Percentiles rank a stretch among this genome's conserved stretches.
Conservation (phyloP, 1,139 yeast genomes). For the Suhomyces maxii region DNA sequence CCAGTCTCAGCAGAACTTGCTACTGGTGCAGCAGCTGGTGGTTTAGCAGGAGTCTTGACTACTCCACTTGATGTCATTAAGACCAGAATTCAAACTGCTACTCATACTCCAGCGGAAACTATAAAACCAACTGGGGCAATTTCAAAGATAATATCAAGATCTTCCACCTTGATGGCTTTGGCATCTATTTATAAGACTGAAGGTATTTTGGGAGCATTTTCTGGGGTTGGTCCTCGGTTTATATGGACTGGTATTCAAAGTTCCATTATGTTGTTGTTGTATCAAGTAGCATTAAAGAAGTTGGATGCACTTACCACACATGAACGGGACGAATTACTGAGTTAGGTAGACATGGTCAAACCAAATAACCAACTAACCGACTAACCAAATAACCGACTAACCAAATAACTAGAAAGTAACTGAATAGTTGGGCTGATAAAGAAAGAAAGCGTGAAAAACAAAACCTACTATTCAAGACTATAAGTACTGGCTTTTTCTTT, state of each 20-base stretch:
- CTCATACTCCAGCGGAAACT: conserved; percentile 11
- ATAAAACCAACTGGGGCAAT: background rate
- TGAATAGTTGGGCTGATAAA: no score
- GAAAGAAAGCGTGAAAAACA: no score
- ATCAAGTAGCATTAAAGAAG: conserved; percentile 59
- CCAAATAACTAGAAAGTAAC: no score
- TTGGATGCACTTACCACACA: conserved; percentile 24
- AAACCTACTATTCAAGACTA: no score
- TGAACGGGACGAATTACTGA: background rate
- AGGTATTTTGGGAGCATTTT: conserved; percentile 77
- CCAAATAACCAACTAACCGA: no score
- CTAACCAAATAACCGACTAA: no score
- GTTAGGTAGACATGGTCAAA: background rate
- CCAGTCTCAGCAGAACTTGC: conserved; percentile 63
- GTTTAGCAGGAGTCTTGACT: conserved; percentile 81
- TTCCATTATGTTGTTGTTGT: conserved; percentile 86
- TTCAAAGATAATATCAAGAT: conserved; percentile 30
- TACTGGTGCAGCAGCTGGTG: conserved; percentile 97
- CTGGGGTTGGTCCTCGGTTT: conserved; percentile 95
- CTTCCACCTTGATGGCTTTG: conserved; percentile 65
- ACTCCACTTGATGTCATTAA: conserved; percentile 91
- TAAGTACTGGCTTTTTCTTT: no score
- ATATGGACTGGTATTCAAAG: conserved; percentile 97
- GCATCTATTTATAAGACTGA: conserved; percentile 67
- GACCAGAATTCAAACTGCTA: conserved; percentile 82